A percentile compares a stretch with the other conserved stretches of the same genome.
These are phyloP conservation scores for Chalciporus chontae DNA, from an alignment of 768 basidiomycete genomes.

Conservation along the genomic window DNA sequence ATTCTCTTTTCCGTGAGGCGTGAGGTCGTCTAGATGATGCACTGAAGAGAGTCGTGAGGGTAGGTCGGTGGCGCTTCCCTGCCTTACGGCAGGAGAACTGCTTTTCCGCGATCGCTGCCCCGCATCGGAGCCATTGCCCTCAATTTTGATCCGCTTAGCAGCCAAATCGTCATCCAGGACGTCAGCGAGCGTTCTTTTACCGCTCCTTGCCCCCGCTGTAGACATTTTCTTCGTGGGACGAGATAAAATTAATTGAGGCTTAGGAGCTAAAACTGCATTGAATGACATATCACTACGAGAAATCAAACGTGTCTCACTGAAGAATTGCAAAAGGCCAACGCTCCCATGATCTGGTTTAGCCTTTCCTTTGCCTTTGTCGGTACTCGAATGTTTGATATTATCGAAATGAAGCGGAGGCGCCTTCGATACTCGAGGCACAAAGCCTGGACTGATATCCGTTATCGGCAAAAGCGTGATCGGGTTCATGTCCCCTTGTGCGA, in stretches of 20 bases:
- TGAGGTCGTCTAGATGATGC: slow-evolving; percentile 44
- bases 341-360: slow-evolving; percentile 20
- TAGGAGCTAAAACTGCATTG: slow-evolving; percentile 28
- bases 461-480: slow-evolving; percentile 69
- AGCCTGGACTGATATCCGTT: slow-evolving; percentile 73
- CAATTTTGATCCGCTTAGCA: slow-evolving; percentile 45
- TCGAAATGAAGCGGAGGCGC: slow-evolving; percentile 33
- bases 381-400: slow-evolving; percentile 23
- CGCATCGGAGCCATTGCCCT: slow-evolving; percentile 15
- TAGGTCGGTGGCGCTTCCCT: slow-evolving; percentile 6
- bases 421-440: slow-evolving; percentile 52
- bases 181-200: slow-evolving; percentile 70
- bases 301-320: slow-evolving; percentile 44
- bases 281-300: slow-evolving; percentile 37
- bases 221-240: slow-evolving; percentile 26
- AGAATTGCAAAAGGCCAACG: slow-evolving; percentile 56
- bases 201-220: slow-evolving; percentile 57
- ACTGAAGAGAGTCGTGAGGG: slow-evolving; percentile 28
- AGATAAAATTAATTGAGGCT: slow-evolving; percentile 22
- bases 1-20: slow-evolving; percentile 36
- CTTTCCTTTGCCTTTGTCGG: slow-evolving; percentile 49
- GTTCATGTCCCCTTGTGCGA: slow-evolving; percentile 69
- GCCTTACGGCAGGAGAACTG: slow-evolving; percentile 14
- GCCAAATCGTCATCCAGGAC: slow-evolving; percentile 65
- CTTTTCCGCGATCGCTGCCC: slow-evolving; percentile 27